Conservation (phyloP, 345 rosid genomes). For the Gossypium thurberi region DNA sequence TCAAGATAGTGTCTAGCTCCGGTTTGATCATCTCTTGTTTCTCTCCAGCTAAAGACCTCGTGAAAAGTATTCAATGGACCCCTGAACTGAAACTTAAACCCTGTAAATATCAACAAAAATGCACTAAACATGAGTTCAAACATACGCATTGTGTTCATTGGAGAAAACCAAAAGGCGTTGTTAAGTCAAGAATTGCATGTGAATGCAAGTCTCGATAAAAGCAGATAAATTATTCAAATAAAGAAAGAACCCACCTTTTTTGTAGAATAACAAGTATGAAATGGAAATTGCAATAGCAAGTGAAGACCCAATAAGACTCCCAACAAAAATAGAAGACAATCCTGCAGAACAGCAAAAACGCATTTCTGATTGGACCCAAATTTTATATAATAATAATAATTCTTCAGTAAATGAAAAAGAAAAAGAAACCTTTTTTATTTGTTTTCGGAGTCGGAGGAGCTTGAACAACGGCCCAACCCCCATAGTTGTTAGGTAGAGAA, state of each 20-base stretch:
- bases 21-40: constrained; percentile 12
- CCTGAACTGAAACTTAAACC: constrained; percentile 36
- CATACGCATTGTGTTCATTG: not conserved
- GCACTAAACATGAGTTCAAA: not conserved
- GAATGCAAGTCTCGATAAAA: not conserved
- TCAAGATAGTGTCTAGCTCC: constrained; percentile 17
- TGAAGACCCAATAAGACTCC: constrained; percentile 38
- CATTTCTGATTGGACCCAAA: not conserved
- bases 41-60: constrained; percentile 23
- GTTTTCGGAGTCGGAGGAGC: constrained; percentile 16
- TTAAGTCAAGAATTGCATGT: not conserved
- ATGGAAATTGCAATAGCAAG: constrained; percentile 42
- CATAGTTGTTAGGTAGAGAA: constrained; percentile 29
- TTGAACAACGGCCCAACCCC: constrained; percentile 60
- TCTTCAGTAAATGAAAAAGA: not conserved
- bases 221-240: not conserved
- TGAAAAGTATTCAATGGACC: constrained; percentile 22
- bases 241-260: constrained; percentile 34
- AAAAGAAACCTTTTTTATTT: constrained; percentile 27
- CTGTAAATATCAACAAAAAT: constrained; percentile 28
- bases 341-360: constrained; percentile 30
- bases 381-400: no score
- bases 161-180: not conserved
- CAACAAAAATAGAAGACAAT: constrained; percentile 18
- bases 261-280: constrained; percentile 49